A percentile compares a stretch with the other conserved stretches of the same genome.
These are phyloP conservation scores for Pythium brassicae DNA, from an alignment of 352 stramenopile genomes.

Conservation along the genomic window DNA sequence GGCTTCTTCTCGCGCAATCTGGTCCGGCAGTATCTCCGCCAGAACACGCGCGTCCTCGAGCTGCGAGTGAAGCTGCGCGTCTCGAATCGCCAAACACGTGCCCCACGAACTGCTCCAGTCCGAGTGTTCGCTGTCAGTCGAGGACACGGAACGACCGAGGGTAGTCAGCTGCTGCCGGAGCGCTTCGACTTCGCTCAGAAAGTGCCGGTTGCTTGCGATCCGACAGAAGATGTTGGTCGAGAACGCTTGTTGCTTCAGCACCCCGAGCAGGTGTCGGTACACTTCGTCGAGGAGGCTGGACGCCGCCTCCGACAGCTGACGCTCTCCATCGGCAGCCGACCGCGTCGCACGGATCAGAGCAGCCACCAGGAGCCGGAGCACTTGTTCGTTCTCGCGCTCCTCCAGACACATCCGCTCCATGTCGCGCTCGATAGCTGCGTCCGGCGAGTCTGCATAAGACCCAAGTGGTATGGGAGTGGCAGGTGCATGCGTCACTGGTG, in stretches of 20 bases:
- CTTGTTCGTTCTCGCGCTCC: background rate
- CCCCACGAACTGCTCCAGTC: conserved; percentile 1
- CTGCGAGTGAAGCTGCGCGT: background rate
- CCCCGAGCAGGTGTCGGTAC: background rate
- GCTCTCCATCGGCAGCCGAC: background rate
- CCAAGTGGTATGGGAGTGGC: too few relatives aligned
- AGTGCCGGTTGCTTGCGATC: background rate
- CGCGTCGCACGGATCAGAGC: background rate
- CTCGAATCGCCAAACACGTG: background rate
- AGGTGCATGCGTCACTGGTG: too few relatives aligned
- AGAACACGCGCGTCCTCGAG: background rate
- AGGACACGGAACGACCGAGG: background rate
- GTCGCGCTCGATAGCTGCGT: background rate
- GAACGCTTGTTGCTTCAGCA: background rate
- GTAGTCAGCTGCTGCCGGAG: background rate
- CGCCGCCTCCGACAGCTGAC: background rate
- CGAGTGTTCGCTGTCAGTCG: background rate
- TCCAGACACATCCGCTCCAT: background rate
- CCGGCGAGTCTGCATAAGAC: too few relatives aligned
- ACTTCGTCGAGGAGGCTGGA: background rate
- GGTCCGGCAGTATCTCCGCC: background rate
- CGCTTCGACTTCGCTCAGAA: background rate
- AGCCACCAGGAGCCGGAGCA: background rate
- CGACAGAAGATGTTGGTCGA: background rate
- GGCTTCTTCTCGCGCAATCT: background rate